These are phyloP conservation scores for Clohesyomyces aquaticus DNA, from an alignment of 495 filamentous ascomycete species.

Conservation along the genomic window DNA sequence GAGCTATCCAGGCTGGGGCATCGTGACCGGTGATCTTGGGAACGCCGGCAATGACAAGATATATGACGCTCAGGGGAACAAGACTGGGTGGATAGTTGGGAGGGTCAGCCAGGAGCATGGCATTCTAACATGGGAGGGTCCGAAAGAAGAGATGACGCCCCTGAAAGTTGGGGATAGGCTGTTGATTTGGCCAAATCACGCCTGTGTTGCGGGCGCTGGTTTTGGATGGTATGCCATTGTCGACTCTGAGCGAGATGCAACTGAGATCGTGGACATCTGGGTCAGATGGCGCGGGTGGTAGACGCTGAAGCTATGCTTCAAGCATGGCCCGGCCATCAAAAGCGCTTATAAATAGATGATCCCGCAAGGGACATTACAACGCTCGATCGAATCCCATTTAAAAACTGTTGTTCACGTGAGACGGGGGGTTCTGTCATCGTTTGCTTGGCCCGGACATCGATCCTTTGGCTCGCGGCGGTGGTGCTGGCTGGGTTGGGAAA, in stretches of 20 bases:
- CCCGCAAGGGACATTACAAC: too few species aligned
- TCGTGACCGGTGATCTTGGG: slow-evolving; percentile 53
- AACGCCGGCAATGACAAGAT: slow-evolving; percentile 8
- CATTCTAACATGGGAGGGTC: slow-evolving; percentile 51
- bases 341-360: too few species aligned
- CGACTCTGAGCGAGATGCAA: slow-evolving; percentile 60
- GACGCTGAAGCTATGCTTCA: slow-evolving; percentile 21
- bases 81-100: slow-evolving; percentile 49
- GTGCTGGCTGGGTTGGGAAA: slow-evolving; percentile 19
- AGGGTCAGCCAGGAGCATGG: slow-evolving; percentile 51
- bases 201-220: slow-evolving; percentile 75
- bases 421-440: slow-evolving; percentile 17
- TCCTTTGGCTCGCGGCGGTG: not conserved
- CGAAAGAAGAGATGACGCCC: slow-evolving; percentile 56
- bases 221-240: slow-evolving; percentile 78
- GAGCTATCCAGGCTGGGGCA: slow-evolving; percentile 72
- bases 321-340: not conserved
- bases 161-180: slow-evolving; percentile 64
- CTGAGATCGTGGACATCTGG: slow-evolving; percentile 51
- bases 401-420: not conserved
- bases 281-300: slow-evolving; percentile 51
- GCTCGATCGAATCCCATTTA: too few species aligned
- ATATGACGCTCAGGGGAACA: slow-evolving; percentile 41
- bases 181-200: slow-evolving; percentile 81
- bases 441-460: not conserved